Conservation (phyloP, 495 filamentous ascomycete genomes). For the Aspergillus egyptiacus region DNA sequence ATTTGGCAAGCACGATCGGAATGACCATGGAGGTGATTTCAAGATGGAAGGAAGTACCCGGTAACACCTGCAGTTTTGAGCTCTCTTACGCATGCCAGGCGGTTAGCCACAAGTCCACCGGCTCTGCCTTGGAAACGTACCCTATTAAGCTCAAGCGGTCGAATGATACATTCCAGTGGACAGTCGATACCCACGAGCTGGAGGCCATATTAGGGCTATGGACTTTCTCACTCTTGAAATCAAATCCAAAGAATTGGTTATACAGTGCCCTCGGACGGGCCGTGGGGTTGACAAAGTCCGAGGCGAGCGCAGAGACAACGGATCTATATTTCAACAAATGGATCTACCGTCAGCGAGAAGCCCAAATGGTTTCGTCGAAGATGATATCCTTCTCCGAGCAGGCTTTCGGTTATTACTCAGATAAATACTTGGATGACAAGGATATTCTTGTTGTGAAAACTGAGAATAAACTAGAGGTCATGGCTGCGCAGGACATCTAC, state of each 20-base stretch:
- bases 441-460: slow-evolving; percentile 25
- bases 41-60: slow-evolving; percentile 18
- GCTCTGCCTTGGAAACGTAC: slow-evolving; percentile 12
- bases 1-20: slow-evolving; percentile 26
- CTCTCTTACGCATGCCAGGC: slow-evolving; percentile 20
- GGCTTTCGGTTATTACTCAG: slow-evolving; percentile 22
- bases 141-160: slow-evolving; percentile 18
- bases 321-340: slow-evolving; percentile 37
- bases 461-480: slow-evolving; percentile 20
- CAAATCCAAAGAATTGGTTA: slow-evolving; percentile 13
- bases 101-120: background rate
- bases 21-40: slow-evolving; percentile 31
- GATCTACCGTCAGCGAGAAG: slow-evolving; percentile 31
- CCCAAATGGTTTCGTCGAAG: slow-evolving; percentile 21
- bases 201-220: slow-evolving; percentile 35
- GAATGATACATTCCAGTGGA: slow-evolving; percentile 27
- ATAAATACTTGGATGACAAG: slow-evolving; percentile 6
- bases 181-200: slow-evolving; percentile 21
- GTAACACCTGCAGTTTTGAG: slow-evolving; percentile 14
- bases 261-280: slow-evolving; percentile 20
- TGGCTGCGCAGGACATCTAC: slow-evolving; percentile 38
- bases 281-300: slow-evolving; percentile 22
- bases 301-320: slow-evolving; percentile 20
- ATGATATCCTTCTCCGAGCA: slow-evolving; percentile 16
- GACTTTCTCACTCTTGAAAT: slow-evolving; percentile 30